phyloP scores from a whole-genome alignment of 495 filamentous ascomycete species.

The Neurospora discreta region DNA sequence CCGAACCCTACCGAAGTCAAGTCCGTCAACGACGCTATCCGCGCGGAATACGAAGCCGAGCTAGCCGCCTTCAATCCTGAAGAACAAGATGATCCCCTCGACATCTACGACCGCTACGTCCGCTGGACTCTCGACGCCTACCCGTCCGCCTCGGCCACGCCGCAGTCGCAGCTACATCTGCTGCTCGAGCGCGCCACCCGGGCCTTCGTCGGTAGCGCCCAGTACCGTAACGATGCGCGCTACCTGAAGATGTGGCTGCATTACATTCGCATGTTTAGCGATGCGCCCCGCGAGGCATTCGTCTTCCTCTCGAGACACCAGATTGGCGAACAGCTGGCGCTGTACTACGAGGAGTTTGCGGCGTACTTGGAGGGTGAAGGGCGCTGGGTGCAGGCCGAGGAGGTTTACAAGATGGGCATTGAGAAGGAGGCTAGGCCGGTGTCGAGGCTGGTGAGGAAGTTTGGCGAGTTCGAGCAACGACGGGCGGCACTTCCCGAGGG shows the following conservation, averaged over 20 bases:
- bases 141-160: conserved; percentile 84
- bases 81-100: conserved; percentile 90
- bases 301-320: conserved; percentile 80
- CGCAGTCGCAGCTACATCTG: conserved; percentile 76
- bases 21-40: conserved; percentile 63
- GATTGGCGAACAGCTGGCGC: conserved; percentile 75
- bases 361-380: conserved; percentile 79
- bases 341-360: conserved; percentile 98
- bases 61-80: conserved; percentile 47
- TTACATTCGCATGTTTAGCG: conserved; percentile 86
- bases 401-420: conserved; percentile 81
- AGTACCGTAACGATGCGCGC: conserved; percentile 90
- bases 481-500: conserved; percentile 49
- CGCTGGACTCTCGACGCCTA: conserved; percentile 94
- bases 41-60: conserved; percentile 80
- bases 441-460: conserved; percentile 75
- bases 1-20: conserved; percentile 56
- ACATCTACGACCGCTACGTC: conserved; percentile 92
- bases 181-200: conserved; percentile 88
- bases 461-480: conserved; percentile 75
- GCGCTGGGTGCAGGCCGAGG: conserved; percentile 84
- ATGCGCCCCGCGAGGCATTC: conserved; percentile 83
- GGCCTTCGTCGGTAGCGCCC: conserved; percentile 65
- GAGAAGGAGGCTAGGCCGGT: conserved; percentile 77
- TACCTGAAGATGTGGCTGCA: conserved; percentile 90